Evolutionary conservation across 108 stramenopile species (phyloP), one percentile per base, ranked within the genome.

Genomic region (Conticribra guillardii): DNA sequence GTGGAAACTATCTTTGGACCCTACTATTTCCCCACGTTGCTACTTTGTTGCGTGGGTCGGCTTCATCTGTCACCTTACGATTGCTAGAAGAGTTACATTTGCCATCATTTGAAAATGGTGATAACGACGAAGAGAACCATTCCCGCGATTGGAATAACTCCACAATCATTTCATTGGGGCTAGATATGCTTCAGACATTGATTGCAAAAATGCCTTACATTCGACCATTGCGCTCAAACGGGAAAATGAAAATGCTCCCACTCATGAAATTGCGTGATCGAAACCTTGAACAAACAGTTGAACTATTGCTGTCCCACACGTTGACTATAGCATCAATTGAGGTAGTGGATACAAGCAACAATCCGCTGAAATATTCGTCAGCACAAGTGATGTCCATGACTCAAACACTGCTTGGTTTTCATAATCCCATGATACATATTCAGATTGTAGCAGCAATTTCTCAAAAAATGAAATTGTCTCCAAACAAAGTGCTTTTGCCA

Each of bases 101-200:
- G 8, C 28, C 31, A 8, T 49, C 32, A 18, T 5, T 22, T 15
- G 45, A 46, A n/a, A n/a, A n/a, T n/a, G n/a, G n/a, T n/a, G n/a
- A n/a, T n/a, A n/a, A n/a, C n/a, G n/a, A n/a, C n/a, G n/a, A n/a
- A n/a, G n/a, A n/a, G n/a, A n/a, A n/a, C n/a, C n/a, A n/a, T n/a
- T n/a, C n/a, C n/a, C n/a, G n/a, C 24, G 62, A 64, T 19, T 55
- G 60, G 54, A 19, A 63, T 46, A 45, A 49, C n/a, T 24, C 18
- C 19, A 63, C 45, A 33, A 26, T 51, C 4, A 33, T 54, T 16
- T 34, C 32, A 33, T 19, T 66, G 28, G 75, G 75, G 1, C 57
- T 76, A 9, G 75, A 68, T 21, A 62, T 76, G 66, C 67, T 76
- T 2, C 49, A 56, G 16, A 63, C 56, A 48, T 27, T 76, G 30